Evolutionary conservation across 2,329 filamentous ascomycete species (phyloP), one percentile per base, ranked within the genome.

Genomic region (Clarireedia monteithiana): DNA sequence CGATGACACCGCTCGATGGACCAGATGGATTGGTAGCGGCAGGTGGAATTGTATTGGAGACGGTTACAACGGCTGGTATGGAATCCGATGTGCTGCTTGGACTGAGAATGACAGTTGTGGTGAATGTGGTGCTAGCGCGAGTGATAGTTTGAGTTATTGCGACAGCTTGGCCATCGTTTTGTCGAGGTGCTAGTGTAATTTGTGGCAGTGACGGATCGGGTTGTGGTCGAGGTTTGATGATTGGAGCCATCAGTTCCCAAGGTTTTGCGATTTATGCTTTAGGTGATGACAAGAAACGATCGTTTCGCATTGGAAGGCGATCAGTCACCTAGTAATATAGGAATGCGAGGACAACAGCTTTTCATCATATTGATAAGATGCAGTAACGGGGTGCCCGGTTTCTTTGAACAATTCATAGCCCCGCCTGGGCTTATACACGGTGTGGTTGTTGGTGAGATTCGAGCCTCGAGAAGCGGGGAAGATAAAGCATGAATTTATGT

Each of bases 51-150:
- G 17, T 48, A 44, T 48, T 26, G 17, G 34, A 7, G n/a, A 26
- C 12, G 20, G 46, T 14, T 6, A 39, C 15, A 26, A 38, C 38
- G 47, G 47, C 34, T 34, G 52, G 27, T 52, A 38, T 51, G 17
- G 58, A 49, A 44, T 46, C 15, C 2, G 54, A 15, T 12, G 50
- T 27, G 30, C 47, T 54, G 6, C 53, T 7, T 20, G 47, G 24
- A 20, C 57, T 58, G n/a, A 62, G 55, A 15, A 40, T 26, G 10
- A 61, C 42, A 17, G 48, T 60, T 7, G 58, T 58, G 2, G 59
- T 63, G 23, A 54, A 60, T 10, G 57, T 59, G 12, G 59, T 61
- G 36, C 56, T 50, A 17, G 34, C 30, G 6, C 40, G 54, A 12
- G 50, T 56, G 14, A 62, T 34, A 6, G 58, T 57, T 4, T 60